Percentiles rank a stretch among this genome's conserved stretches.
Conservation (phyloP, 75 land plant species). For the Sequoia sempervirens region DNA sequence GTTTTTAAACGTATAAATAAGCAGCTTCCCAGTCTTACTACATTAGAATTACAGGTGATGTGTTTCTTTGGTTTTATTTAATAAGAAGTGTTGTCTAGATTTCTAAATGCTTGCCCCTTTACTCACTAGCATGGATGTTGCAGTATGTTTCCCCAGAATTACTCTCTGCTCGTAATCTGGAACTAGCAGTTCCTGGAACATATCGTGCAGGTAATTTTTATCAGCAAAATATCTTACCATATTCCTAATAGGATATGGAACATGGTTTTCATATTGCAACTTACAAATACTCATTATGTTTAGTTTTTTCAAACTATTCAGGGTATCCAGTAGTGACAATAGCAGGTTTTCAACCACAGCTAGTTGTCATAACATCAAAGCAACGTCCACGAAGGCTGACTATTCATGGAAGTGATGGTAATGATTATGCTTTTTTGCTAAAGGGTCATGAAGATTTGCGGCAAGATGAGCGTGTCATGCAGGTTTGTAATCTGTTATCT, state of each 20-base stretch:
- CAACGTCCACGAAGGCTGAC: slow-evolving; percentile 94
- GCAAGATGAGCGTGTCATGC: slow-evolving; percentile 99
- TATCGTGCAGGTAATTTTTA: slow-evolving; percentile 75
- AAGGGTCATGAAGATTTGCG: slow-evolving; percentile 99
- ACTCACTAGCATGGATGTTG: slow-evolving; percentile 7
- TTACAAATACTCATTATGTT: neutral
- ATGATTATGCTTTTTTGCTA: slow-evolving; percentile 86
- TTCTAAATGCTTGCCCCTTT: neutral
- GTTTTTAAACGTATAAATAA: slow-evolving; percentile 96
- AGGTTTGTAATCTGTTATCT: slow-evolving; percentile 41
- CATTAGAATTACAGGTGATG: slow-evolving; percentile 87
- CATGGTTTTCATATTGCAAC: neutral
- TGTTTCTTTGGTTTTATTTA: neutral
- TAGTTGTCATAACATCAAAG: slow-evolving; percentile 89
- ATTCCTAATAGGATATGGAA: neutral
- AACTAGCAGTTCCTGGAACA: slow-evolving; percentile 98
- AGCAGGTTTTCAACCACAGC: slow-evolving; percentile 85
- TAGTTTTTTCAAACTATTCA: slow-evolving; percentile 14
- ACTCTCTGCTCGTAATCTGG: slow-evolving; percentile 69
- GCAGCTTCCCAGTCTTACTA: slow-evolving; percentile 89
- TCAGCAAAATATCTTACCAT: neutral
- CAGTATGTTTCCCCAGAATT: slow-evolving; percentile 95
- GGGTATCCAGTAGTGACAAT: slow-evolving; percentile 82
- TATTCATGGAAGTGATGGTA: slow-evolving; percentile 95
- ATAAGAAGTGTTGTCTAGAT: neutral